Evolutionary conservation across 2,329 filamentous ascomycete genomes (phyloP).

Genomic region (Tolypocladium album): DNA sequence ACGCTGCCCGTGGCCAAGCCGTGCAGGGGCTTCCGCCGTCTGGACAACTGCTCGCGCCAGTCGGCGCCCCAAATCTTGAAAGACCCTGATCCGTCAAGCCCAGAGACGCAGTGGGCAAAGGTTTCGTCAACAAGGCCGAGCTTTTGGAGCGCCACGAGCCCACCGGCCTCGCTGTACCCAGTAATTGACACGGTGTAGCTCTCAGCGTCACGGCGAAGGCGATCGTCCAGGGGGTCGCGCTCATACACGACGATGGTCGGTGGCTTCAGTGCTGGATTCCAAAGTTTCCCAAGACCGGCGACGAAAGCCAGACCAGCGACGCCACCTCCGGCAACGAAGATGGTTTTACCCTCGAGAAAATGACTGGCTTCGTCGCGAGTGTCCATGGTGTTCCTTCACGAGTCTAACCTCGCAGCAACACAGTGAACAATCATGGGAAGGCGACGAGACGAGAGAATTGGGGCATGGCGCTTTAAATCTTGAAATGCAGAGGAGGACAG

Average conservation of each 20-base stretch:
- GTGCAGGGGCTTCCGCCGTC: conserved; percentile 16
- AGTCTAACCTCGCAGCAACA: neutral
- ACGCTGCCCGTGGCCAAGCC: conserved; percentile 24
- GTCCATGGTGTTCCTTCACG: conserved; percentile 5
- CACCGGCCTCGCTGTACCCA: conserved; percentile 21
- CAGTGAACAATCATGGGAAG: neutral
- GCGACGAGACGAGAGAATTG: neutral
- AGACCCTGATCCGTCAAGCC: conserved; percentile 14
- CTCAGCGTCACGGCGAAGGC: conserved; percentile 16
- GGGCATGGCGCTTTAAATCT: neutral
- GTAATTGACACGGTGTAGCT: conserved; percentile 28
- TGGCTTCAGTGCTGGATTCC: conserved; percentile 16
- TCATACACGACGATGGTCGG: conserved; percentile 30
- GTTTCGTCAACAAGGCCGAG: conserved; percentile 25
- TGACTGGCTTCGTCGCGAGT: conserved; percentile 5
- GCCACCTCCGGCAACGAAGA: conserved; percentile 32
- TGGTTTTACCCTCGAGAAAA: conserved; percentile 27
- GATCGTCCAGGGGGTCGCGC: conserved; percentile 22
- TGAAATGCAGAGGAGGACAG: neutral
- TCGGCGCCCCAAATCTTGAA: conserved; percentile 30
- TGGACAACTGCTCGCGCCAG: conserved; percentile 22
- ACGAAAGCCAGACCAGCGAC: conserved; percentile 32
- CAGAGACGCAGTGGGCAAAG: conserved; percentile 19
- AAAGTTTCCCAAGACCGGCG: conserved; percentile 26
- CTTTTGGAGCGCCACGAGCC: conserved; percentile 25